These are phyloP conservation scores for Fusarium chuoi DNA, from an alignment of 2,329 filamentous ascomycete species.

Conservation along the genomic window DNA sequence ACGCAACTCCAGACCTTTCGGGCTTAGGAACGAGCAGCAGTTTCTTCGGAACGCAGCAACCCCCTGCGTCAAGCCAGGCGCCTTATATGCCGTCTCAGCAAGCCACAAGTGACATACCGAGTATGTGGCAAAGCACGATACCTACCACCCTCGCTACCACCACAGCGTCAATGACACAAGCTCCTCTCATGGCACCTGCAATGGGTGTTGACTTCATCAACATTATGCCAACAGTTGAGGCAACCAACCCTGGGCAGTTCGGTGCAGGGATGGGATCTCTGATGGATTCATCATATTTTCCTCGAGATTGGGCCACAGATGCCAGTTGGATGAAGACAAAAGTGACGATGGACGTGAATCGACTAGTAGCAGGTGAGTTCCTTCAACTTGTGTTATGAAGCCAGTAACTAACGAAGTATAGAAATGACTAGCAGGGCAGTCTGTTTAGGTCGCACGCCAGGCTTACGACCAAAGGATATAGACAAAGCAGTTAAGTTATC, in stretches of 20 bases:
- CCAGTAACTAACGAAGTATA: slow-evolving; percentile 29
- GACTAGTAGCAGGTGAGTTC: slow-evolving; percentile 49
- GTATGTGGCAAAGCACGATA: slow-evolving; percentile 27
- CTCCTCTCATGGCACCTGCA: slow-evolving; percentile 5
- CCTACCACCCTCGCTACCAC: slow-evolving; percentile 15
- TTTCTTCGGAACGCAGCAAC: slow-evolving; percentile 24
- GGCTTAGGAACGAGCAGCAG: background rate
- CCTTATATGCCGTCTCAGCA: slow-evolving; percentile 10
- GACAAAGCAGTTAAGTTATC: slow-evolving; percentile 44
- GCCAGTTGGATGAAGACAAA: slow-evolving; percentile 45
- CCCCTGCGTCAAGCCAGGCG: slow-evolving; percentile 1
- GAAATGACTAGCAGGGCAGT: slow-evolving; percentile 51
- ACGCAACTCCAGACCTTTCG: slow-evolving; percentile 16
- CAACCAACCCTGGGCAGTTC: slow-evolving; percentile 17
- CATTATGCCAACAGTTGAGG: slow-evolving; percentile 6
- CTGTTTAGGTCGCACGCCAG: slow-evolving; percentile 54
- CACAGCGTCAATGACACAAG: slow-evolving; percentile 13
- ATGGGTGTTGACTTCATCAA: slow-evolving; percentile 14
- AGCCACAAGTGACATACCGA: background rate
- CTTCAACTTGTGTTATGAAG: too few species aligned
- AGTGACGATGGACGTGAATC: slow-evolving; percentile 50
- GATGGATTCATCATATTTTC: slow-evolving; percentile 17
- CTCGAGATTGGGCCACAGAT: slow-evolving; percentile 29
- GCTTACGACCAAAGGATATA: slow-evolving; percentile 52
- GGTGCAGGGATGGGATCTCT: slow-evolving; percentile 13